Evolutionary conservation across 768 basidiomycete genomes (phyloP).

Genomic region (Lepiota venenata): DNA sequence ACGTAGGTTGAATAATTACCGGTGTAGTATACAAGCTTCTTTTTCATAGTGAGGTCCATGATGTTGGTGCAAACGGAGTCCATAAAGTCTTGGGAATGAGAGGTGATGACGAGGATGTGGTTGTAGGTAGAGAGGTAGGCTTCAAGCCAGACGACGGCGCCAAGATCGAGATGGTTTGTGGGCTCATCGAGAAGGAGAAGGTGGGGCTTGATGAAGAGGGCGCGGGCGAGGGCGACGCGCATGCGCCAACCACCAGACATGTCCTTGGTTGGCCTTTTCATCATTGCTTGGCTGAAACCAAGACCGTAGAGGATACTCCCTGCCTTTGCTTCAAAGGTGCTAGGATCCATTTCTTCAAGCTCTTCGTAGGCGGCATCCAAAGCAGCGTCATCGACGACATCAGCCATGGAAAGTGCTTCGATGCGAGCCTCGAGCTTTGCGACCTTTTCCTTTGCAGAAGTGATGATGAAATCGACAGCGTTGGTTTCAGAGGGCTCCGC

Average conservation of each 20-base stretch:
- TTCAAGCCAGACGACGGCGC: constrained; percentile 98
- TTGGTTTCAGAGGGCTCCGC: constrained; percentile 94
- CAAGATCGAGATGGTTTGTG: constrained; percentile 92
- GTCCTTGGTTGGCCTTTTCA: constrained; percentile 95
- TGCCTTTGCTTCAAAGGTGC: constrained; percentile 94
- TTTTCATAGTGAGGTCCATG: constrained; percentile 92
- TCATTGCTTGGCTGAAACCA: constrained; percentile 88
- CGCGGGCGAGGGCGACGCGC: constrained; percentile 95
- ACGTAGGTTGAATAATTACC: constrained; percentile 99
- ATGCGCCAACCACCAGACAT: constrained; percentile 99
- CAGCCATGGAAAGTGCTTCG: constrained; percentile 89
- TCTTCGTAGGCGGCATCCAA: constrained; percentile 93
- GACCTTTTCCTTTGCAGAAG: constrained; percentile 90
- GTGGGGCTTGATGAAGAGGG: constrained; percentile 96
- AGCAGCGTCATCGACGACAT: constrained; percentile 83
- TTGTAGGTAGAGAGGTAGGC: constrained; percentile 98
- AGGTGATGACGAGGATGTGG: constrained; percentile 96
- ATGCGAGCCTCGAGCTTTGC: constrained; percentile 90
- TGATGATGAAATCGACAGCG: constrained; percentile 96
- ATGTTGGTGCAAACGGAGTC: constrained; percentile 96
- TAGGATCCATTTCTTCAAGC: constrained; percentile 94
- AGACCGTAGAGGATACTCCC: constrained; percentile 97
- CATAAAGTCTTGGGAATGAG: constrained; percentile 99
- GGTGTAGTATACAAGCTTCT: constrained; percentile 91
- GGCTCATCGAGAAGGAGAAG: constrained; percentile 91